Evolutionary conservation across 306 rosid species (phyloP).

Genomic region (Ochetophila trinervis): DNA sequence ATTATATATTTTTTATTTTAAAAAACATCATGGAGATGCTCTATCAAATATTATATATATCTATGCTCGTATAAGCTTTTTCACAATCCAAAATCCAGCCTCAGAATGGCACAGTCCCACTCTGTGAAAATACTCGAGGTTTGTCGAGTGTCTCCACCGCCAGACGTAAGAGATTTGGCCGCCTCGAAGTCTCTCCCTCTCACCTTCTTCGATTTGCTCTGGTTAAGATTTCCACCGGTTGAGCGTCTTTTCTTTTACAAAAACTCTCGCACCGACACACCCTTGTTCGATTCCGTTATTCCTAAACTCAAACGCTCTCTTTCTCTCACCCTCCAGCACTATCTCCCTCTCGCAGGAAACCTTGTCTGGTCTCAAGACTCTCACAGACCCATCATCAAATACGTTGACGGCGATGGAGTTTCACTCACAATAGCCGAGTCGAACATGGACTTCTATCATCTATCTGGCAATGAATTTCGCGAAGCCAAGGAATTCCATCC

Average conservation of each 20-base stretch:
- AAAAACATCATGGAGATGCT: too few species aligned
- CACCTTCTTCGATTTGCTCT: slow-evolving; percentile 16
- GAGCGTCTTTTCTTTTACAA: slow-evolving; percentile 45
- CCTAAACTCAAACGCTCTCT: slow-evolving; percentile 51
- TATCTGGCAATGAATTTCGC: slow-evolving; percentile 15
- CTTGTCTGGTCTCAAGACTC: slow-evolving; percentile 45
- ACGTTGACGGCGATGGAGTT: slow-evolving; percentile 34
- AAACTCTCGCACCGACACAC: slow-evolving; percentile 7
- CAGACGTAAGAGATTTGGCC: not conserved
- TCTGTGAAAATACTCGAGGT: slow-evolving; percentile 16
- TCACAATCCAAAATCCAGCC: too few species aligned
- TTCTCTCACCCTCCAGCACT: slow-evolving; percentile 60
- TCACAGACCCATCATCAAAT: slow-evolving; percentile 33
- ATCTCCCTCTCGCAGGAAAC: slow-evolving; percentile 45
- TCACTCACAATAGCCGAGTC: slow-evolving; percentile 36
- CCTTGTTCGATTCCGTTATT: slow-evolving; percentile 17
- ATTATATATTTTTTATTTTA: too few species aligned
- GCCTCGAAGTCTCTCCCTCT: not conserved
- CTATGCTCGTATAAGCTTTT: too few species aligned
- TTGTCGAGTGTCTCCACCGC: slow-evolving; percentile 15
- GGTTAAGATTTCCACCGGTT: slow-evolving; percentile 26
- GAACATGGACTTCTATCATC: slow-evolving; percentile 17
- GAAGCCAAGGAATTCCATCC: slow-evolving; percentile 24
- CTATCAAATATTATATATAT: too few species aligned
- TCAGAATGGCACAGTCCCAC: not conserved